These are phyloP conservation scores for Paecilomyces fulvus DNA, from an alignment of 2,329 filamentous ascomycete species.

Conservation along the genomic window DNA sequence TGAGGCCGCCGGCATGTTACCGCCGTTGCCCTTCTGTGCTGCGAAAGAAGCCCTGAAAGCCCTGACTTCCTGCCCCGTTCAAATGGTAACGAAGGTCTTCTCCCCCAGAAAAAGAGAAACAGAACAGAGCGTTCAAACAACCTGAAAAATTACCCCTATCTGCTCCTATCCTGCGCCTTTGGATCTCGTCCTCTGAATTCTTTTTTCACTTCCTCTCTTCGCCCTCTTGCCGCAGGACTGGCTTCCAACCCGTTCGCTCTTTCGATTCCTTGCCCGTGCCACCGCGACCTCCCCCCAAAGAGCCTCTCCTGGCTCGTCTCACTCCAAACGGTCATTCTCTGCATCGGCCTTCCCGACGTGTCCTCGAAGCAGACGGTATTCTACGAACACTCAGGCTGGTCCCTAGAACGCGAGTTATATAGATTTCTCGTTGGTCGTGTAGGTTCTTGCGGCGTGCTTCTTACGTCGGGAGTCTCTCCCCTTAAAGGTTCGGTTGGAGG, in stretches of 20 bases:
- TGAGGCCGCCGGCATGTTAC: background rate
- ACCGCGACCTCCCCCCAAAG: background rate
- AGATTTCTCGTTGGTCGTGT: conserved; percentile 8
- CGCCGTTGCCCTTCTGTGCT: background rate
- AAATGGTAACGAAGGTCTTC: background rate
- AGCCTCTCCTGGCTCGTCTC: background rate
- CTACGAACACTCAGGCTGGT: background rate
- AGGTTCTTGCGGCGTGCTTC: conserved; percentile 11
- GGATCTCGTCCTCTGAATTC: background rate
- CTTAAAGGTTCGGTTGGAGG: conserved; percentile 13
- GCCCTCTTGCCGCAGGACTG: background rate
- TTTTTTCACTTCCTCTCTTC: background rate
- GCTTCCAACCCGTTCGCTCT: background rate
- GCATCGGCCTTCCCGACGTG: background rate
- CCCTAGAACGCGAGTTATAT: background rate
- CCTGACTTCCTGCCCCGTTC: background rate
- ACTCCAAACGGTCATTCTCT: background rate
- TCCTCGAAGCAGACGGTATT: background rate
- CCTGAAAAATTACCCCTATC: too few species aligned
- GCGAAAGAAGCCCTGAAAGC: background rate
- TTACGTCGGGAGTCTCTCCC: conserved; percentile 15
- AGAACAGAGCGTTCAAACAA: background rate
- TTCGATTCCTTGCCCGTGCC: background rate
- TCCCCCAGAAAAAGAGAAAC: background rate
- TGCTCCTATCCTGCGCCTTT: background rate